These are phyloP conservation scores for Backusella parvicylindrica DNA, from an alignment of 192 early-diverging fungal species.

Conservation along the genomic window DNA sequence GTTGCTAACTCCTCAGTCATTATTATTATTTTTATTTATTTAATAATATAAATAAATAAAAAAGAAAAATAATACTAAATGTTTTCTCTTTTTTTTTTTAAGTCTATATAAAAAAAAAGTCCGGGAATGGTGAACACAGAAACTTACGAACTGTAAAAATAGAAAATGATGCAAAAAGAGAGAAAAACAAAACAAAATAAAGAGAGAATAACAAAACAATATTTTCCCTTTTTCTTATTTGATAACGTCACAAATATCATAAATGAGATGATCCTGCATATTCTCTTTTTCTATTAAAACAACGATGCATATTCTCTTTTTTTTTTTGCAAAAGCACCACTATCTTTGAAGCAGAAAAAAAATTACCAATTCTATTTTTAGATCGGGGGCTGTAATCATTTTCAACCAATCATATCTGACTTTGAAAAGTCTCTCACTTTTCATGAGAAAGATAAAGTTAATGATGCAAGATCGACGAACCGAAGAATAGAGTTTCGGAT, in stretches of 20 bases:
- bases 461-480: not conserved
- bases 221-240: not conserved
- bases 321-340: not conserved
- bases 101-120: not conserved
- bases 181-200: not conserved
- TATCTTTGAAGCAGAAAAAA: too few relatives aligned
- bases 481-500: not conserved
- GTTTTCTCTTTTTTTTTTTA: not conserved
- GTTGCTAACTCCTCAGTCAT: not conserved
- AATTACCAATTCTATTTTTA: not conserved
- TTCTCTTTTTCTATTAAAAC: not conserved
- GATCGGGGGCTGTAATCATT: not conserved
- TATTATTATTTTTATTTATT: not conserved
- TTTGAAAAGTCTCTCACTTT: not conserved
- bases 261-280: not conserved
- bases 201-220: not conserved
- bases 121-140: not conserved
- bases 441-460: not conserved
- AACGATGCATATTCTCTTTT: not conserved
- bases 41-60: not conserved
- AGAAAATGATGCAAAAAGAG: not conserved
- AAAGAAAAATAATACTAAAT: not conserved
- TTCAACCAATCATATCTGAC: not conserved
- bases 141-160: not conserved
- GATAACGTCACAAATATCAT: not conserved